phyloP scores from a whole-genome alignment of 129 eudicot genomes.

The Flaveria ramosissima region DNA sequence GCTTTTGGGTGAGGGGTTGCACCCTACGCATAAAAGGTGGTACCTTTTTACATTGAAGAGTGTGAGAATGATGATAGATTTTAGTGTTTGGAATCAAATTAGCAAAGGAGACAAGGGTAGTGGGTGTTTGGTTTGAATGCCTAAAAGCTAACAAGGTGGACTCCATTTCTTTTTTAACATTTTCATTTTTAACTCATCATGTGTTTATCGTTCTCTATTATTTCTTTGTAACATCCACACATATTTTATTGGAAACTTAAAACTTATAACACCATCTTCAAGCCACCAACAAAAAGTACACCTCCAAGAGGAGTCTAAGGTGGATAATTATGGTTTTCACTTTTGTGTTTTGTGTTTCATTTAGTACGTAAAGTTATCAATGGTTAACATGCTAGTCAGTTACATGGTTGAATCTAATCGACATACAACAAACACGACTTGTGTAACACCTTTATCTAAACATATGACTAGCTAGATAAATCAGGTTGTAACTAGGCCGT shows the following conservation, averaged over 20 bases:
- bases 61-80: constrained; percentile 32
- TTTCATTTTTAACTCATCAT: constrained; percentile 16
- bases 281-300: not conserved
- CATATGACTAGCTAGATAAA: no score
- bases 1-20: constrained; percentile 28
- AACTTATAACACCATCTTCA: not conserved
- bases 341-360: not conserved
- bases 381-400: not conserved
- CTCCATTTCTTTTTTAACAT: constrained; percentile 28
- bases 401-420: not conserved
- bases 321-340: not conserved
- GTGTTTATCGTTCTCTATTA: constrained; percentile 10
- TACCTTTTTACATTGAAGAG: constrained; percentile 30
- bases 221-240: not conserved
- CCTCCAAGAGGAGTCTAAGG: not conserved
- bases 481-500: no score
- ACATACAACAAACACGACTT: not conserved
- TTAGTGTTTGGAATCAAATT: constrained; percentile 41
- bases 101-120: constrained; percentile 61
- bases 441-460: not conserved
- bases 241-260: not conserved
- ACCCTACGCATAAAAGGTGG: constrained; percentile 20
- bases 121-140: constrained; percentile 73
- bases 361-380: not conserved
- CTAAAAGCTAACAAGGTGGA: constrained; percentile 51